A percentile compares a stretch with the other conserved stretches of the same genome.
These are phyloP conservation scores for Talaromyces borbonicus DNA, from an alignment of 495 filamentous ascomycete species.

Conservation along the genomic window DNA sequence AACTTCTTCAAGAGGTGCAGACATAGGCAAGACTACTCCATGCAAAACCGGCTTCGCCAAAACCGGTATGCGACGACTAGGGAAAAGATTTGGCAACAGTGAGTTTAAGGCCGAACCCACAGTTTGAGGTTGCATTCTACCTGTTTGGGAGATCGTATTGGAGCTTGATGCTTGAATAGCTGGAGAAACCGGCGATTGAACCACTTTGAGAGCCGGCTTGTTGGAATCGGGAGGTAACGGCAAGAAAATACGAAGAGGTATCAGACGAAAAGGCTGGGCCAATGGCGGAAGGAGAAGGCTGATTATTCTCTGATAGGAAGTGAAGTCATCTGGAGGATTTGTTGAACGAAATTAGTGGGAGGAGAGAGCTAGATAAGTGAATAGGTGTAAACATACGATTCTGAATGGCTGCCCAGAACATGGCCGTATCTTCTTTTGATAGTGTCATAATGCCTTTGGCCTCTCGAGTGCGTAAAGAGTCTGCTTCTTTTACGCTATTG, in stretches of 20 bases:
- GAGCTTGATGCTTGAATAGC: constrained; percentile 20
- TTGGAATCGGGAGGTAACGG: constrained; percentile 50
- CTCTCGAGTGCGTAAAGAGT: constrained; percentile 82
- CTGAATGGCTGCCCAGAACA: constrained; percentile 76
- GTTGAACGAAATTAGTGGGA: background rate
- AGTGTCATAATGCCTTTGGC: constrained; percentile 90
- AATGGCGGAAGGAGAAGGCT: constrained; percentile 68
- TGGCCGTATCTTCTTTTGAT: constrained; percentile 76
- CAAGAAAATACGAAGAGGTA: constrained; percentile 82
- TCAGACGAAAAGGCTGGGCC: constrained; percentile 59
- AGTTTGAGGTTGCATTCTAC: constrained; percentile 62
- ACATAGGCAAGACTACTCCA: constrained; percentile 75
- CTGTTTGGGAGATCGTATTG: constrained; percentile 11
- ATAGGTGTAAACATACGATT: constrained; percentile 45
- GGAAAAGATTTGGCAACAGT: constrained; percentile 76
- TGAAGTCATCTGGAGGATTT: constrained; percentile 56
- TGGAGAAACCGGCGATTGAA: constrained; percentile 59
- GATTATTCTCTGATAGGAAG: constrained; percentile 62
- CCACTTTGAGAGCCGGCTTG: constrained; percentile 48
- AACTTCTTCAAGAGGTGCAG: constrained; percentile 75
- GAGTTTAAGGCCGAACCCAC: constrained; percentile 70
- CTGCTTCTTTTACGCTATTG: constrained; percentile 92
- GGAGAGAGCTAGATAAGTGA: constrained; percentile 1
- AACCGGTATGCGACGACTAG: constrained; percentile 74
- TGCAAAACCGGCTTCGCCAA: constrained; percentile 86